Base-by-base conservation (phyloP, 139 green algal species). In the Haematococcus lacustris region DNA sequence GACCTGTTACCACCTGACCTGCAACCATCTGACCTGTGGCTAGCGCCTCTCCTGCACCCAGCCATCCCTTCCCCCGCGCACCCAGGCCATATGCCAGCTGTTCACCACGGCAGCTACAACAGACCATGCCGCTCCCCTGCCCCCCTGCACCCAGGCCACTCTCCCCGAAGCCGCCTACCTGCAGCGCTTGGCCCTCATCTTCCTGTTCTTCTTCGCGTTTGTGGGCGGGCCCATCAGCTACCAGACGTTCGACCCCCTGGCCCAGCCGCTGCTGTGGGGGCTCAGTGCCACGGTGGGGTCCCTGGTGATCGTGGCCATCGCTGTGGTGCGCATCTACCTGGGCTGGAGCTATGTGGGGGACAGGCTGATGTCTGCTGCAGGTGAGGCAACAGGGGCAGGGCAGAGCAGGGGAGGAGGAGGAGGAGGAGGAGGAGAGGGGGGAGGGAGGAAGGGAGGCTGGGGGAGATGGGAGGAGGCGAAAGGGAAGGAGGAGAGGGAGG, bases 291-390 rank as follows among this genome's bases (percentile, higher is more conserved):
- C 73, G 2, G 77, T 82, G 1, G 92, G 91, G 28, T 79, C 74
- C 1, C 71, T 91, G 41, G 26, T 95, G 43, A 88, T 94, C n/a
- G 89, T 93, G 28, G 85, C 88, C 1, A 61, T 91, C 6, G 84
- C 87, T 1, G 76, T 85, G 25, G 67, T 96, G 60, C 89, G 92
- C 71, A 91, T 97, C 68, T 95, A 90, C 76, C 81, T 97, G n/a
- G 89, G 86, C 26, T 98, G 93, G 93, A 75, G 78, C 6, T 98
- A 98, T 68, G 92, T 98, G 13, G 87, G 87, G 5, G 89, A 96
- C 65, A 80, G 94, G 3, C 78, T 98, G 39, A 85, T 97, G 39
- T 87, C 69, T 34, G 94, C 94, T 0, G 78, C 79, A 26, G 60
- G 60, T 67, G 43, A 53, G 43, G 17, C n/a, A n/a, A n/a, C n/a